Evolutionary conservation across 2,329 filamentous ascomycete genomes (phyloP), one percentile per base, ranked within the genome.

Genomic region (Clonostachys byssicola): DNA sequence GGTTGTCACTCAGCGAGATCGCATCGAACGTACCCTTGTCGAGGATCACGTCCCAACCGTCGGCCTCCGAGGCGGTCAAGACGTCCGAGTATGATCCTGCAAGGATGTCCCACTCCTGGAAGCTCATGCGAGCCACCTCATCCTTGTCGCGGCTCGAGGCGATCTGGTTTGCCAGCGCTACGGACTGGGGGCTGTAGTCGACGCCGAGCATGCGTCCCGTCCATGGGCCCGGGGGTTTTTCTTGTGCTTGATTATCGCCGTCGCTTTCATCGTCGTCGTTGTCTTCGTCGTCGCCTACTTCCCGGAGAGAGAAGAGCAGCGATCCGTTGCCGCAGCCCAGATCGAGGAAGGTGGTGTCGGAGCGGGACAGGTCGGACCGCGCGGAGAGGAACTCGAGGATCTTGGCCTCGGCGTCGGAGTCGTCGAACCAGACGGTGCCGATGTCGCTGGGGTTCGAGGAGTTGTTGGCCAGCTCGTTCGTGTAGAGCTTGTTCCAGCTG

Each of bases 21-120:
- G 94, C 94, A 72, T 99, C 94, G 64, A 97, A 99, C 1, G 94
- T 99, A 41, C 94, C 94, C 70, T 99, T 99, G 68, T 99, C 94
- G n/a, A 96, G 78, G 1, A 96, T 86, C 0, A 96, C 82, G 66
- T 97, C 91, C 71, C 92, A 97, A 1, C 88, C 88, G 1, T 65
- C 63, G 1, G 56, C 56, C 34, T 65, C 55, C 3, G 49, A 18
- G 10, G 57, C 56, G 16, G 48, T 50, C 20, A 63, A 56, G 3
- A 77, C 70, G 1, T 63, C 56, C 0, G 54, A 50, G 34, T 68
- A 59, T 4, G 66, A 49, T 2, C 70, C 70, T 10, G 60, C 60
- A 5, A 91, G 68, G 46, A 88, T 74, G 60, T 88, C 83, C 83
- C 86, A 90, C 44, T 78, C 67, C 12, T 52, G 52, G 50, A 81